A percentile compares a stretch with the other conserved stretches of the same genome.
Conservation (phyloP, 768 basidiomycete species). For the Pleurotus salmoneostramineus region DNA sequence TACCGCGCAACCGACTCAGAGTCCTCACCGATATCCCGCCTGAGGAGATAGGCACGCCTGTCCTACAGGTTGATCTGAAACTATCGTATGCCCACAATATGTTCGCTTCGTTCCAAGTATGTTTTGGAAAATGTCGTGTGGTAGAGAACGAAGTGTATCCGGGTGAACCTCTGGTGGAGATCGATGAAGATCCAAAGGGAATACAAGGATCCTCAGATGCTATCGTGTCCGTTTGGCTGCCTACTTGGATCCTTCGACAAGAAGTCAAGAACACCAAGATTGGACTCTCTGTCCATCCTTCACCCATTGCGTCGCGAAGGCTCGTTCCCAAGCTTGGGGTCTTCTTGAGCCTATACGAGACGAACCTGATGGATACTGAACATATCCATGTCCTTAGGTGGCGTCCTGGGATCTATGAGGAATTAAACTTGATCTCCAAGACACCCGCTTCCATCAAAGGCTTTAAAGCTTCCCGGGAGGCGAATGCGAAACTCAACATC, state of each 20-base stretch:
- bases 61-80: constrained; percentile 31
- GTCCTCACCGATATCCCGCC: constrained; percentile 18
- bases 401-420: constrained; percentile 18
- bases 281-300: constrained; percentile 23
- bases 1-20: constrained; percentile 27
- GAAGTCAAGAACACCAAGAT: constrained; percentile 16
- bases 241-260: constrained; percentile 26
- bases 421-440: background rate
- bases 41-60: constrained; percentile 24
- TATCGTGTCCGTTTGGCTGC: constrained; percentile 30
- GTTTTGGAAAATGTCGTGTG: constrained; percentile 24
- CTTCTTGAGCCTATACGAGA: constrained; percentile 21
- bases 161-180: constrained; percentile 13
- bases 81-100: constrained; percentile 20
- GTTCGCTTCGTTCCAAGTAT: constrained; percentile 27
- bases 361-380: constrained; percentile 20
- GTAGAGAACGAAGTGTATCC: constrained; percentile 9
- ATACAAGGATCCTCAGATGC: constrained; percentile 29
- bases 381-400: constrained; percentile 27
- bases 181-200: constrained; percentile 26
- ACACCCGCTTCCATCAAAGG: background rate
- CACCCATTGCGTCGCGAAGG: constrained; percentile 6
- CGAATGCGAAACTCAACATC: constrained; percentile 10
- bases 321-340: constrained; percentile 23
- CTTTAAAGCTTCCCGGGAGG: background rate